These are phyloP conservation scores for Penicillium canescens DNA, from an alignment of 495 filamentous ascomycete species.

Conservation along the genomic window DNA sequence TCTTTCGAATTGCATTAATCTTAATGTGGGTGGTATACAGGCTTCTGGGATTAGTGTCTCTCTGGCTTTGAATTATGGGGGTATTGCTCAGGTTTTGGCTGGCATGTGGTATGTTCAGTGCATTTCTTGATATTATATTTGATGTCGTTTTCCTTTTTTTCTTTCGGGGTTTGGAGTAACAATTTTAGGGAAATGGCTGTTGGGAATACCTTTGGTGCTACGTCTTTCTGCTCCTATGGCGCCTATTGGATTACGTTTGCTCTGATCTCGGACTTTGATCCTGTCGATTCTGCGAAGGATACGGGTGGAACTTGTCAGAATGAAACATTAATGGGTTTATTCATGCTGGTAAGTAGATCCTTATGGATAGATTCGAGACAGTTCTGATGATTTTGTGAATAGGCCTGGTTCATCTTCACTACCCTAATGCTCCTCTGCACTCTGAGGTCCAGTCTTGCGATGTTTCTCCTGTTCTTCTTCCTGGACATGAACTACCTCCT, in stretches of 20 bases:
- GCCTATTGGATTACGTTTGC: constrained; percentile 89
- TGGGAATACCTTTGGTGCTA: constrained; percentile 90
- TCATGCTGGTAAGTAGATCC: constrained; percentile 57
- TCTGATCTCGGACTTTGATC: constrained; percentile 73
- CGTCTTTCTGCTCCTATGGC: constrained; percentile 87
- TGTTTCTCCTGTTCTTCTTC: constrained; percentile 83
- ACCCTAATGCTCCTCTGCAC: constrained; percentile 77
- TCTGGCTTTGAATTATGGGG: constrained; percentile 68
- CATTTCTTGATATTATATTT: not conserved
- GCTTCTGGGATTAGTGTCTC: constrained; percentile 63
- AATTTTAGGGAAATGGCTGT: constrained; percentile 82
- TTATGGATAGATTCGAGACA: not conserved
- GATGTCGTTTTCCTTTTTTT: not conserved
- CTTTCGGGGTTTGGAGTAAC: not conserved
- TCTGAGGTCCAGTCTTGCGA: constrained; percentile 80
- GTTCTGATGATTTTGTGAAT: not conserved
- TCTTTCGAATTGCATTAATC: constrained; percentile 74
- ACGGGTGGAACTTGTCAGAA: constrained; percentile 46
- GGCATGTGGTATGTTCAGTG: constrained; percentile 80
- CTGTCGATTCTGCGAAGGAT: constrained; percentile 52
- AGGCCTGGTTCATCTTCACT: constrained; percentile 93
- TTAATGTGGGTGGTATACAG: constrained; percentile 52
- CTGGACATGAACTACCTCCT: constrained; percentile 74
- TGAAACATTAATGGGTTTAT: constrained; percentile 64
- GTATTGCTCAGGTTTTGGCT: constrained; percentile 77